A percentile compares a stretch with the other conserved stretches of the same genome.
Evolutionary conservation across 805 yeast species (phyloP).

Genomic region (Starmerella bombi): DNA sequence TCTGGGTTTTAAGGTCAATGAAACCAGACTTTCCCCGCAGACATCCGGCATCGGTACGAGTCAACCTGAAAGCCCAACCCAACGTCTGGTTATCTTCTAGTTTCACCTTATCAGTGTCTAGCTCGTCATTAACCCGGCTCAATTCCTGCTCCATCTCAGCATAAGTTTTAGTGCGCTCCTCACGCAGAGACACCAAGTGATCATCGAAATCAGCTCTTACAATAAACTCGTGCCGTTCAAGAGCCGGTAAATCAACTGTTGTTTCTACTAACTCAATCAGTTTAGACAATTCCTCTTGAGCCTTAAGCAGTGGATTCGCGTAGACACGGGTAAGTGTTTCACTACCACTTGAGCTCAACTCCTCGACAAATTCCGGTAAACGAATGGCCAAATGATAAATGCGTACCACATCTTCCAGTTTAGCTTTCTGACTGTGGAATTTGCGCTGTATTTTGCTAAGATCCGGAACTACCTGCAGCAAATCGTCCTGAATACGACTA

Average conservation of each 20-base stretch:
- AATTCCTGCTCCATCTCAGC: conserved; percentile 48
- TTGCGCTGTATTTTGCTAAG: conserved; percentile 61
- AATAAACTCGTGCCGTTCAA: conserved; percentile 69
- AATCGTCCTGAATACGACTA: conserved; percentile 47
- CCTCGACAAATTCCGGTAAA: conserved; percentile 53
- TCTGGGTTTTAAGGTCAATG: conserved; percentile 75
- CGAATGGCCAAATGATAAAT: conserved; percentile 65
- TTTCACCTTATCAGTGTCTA: conserved; percentile 75
- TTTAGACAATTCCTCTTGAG: conserved; percentile 43
- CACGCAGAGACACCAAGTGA: conserved; percentile 46
- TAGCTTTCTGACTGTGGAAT: conserved; percentile 41
- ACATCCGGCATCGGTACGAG: conserved; percentile 73
- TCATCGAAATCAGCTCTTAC: conserved; percentile 87
- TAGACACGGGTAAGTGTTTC: conserved; percentile 36
- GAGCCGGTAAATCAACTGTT: conserved; percentile 74
- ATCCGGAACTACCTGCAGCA: conserved; percentile 67
- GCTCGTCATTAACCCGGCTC: conserved; percentile 52
- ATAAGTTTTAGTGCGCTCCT: conserved; percentile 41
- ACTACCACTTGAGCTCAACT: conserved; percentile 33
- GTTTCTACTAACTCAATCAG: conserved; percentile 81
- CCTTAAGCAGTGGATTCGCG: conserved; percentile 42
- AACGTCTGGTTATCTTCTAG: conserved; percentile 75
- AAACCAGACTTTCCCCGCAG: conserved; percentile 51
- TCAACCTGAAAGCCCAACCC: conserved; percentile 91
- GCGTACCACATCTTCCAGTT: conserved; percentile 78